Evolutionary conservation across 345 rosid genomes (phyloP).

Genomic region (Excoecaria cochinchinensis): DNA sequence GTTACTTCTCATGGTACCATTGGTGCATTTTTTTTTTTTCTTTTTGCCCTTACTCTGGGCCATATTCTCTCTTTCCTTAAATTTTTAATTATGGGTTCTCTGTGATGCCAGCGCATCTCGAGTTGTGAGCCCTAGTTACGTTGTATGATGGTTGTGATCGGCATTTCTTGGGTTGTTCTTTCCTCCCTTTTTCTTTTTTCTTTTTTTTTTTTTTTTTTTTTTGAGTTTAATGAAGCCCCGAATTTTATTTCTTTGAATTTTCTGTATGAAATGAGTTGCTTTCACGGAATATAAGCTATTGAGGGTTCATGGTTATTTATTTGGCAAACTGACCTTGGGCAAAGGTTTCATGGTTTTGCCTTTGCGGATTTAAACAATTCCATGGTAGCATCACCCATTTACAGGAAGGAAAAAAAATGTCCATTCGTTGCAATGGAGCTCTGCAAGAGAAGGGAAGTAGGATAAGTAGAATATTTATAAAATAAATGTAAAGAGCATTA

Average conservation of each 20-base stretch:
- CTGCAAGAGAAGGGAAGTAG: too few species aligned
- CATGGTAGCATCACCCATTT: too few species aligned
- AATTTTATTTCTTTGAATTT: background rate
- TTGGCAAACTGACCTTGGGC: too few species aligned
- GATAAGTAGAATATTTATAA: too few species aligned
- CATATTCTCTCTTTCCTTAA: background rate
- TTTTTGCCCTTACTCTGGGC: background rate
- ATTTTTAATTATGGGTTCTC: conserved; percentile 9
- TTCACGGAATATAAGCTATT: background rate
- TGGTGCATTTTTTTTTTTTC: background rate
- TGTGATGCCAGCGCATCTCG: background rate
- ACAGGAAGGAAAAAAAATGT: too few species aligned
- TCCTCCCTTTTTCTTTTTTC: background rate
- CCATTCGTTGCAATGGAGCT: too few species aligned
- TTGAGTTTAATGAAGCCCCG: background rate
- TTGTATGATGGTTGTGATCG: conserved; percentile 10
- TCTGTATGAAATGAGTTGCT: background rate
- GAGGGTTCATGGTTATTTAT: background rate
- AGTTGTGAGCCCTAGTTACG: background rate
- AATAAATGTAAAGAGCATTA: too few species aligned
- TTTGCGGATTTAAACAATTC: too few species aligned
- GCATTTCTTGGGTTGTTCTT: conserved; percentile 1
- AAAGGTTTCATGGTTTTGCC: too few species aligned
- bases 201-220: background rate
- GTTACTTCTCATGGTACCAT: background rate